Base-by-base conservation (phyloP, 2,329 filamentous ascomycete genomes). In the Penicillium sp. region DNA sequence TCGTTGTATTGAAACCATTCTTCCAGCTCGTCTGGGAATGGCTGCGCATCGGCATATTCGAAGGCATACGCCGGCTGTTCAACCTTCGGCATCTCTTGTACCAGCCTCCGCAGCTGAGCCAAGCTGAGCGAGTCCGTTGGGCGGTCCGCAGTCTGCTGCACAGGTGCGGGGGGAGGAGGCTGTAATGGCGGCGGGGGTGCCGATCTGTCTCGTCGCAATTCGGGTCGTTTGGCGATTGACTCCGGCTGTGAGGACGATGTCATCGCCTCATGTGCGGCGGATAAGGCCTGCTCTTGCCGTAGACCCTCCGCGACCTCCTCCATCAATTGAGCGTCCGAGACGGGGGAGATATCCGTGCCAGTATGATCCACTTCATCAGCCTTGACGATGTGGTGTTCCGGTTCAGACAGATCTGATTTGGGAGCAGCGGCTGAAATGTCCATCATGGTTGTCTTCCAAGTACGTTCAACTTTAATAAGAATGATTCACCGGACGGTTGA, bases 1-100 rank as follows among this genome's bases (percentile, higher is more conserved):
- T 92, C 88, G 67, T 90, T 89, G 77, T 98, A 97, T 54, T 89
- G 87, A 76, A 99, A 99, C 95, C 95, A 99, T 78, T 99, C 95
- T 73, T 98, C 92, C 50, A 99, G 83, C 79, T 99, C 95, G 63
- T 95, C 91, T 18, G 90, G 87, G 67, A 96, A 89, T 0, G 86
- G 80, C 22, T 88, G 87, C 56, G 85, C 84, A 74, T 94, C 90
- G 27, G 84, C 80, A 77, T 94, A 94, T 63, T 85, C 85, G 73
- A 96, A 99, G 60, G 95, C 92, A 80, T 99, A 99, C 11, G 87
- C 86, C 44, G 84, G 81, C 51, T 89, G 85, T 65, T 92, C 89
- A 53, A 82, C 73, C 63, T 85, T 86, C 16, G 89, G 89, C 66
- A 91, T 87, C 59, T 93, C 90, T 62, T 87, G 85, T 18, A 93